phyloP scores from a whole-genome alignment of 2,329 filamentous ascomycete species.

The Penicillium sp. region DNA sequence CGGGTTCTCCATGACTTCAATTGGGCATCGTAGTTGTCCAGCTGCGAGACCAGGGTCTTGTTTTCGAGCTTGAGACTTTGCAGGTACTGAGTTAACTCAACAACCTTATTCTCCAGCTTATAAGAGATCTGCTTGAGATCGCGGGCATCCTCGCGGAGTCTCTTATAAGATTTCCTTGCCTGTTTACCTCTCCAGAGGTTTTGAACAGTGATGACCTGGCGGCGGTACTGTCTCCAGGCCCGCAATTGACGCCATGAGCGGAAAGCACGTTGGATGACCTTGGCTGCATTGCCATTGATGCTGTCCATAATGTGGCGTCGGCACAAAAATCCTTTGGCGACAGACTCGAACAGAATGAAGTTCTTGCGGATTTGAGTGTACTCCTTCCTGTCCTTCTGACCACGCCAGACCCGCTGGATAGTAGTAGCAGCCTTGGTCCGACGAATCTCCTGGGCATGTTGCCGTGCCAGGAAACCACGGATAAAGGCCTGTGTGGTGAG shows the following conservation, averaged over 20 bases:
- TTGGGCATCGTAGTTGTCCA: constrained; percentile 94
- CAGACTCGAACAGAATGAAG: constrained; percentile 81
- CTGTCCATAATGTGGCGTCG: constrained; percentile 92
- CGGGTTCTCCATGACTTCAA: constrained; percentile 94
- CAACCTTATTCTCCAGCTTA: constrained; percentile 99
- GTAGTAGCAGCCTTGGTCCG: constrained; percentile 83
- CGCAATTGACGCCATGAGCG: constrained; percentile 73
- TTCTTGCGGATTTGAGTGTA: constrained; percentile 77
- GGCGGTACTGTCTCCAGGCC: constrained; percentile 82
- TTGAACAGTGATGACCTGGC: constrained; percentile 84
- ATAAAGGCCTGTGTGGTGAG: constrained; percentile 73
- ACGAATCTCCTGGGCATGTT: constrained; percentile 73
- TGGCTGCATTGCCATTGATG: constrained; percentile 83
- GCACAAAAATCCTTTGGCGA: constrained; percentile 86
- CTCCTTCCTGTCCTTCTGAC: constrained; percentile 78
- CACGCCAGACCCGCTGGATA: constrained; percentile 93
- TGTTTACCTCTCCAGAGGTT: constrained; percentile 84
- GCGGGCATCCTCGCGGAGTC: constrained; percentile 85
- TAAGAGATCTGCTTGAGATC: constrained; percentile 99
- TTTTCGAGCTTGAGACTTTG: constrained; percentile 93
- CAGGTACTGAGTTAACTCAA: constrained; percentile 91
- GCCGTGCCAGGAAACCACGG: constrained; percentile 73
- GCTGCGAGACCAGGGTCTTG: constrained; percentile 78
- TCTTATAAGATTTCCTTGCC: constrained; percentile 83
- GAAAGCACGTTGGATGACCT: constrained; percentile 88